Base-by-base conservation (phyloP, 306 rosid genomes). In the Lotus japonicus region DNA sequence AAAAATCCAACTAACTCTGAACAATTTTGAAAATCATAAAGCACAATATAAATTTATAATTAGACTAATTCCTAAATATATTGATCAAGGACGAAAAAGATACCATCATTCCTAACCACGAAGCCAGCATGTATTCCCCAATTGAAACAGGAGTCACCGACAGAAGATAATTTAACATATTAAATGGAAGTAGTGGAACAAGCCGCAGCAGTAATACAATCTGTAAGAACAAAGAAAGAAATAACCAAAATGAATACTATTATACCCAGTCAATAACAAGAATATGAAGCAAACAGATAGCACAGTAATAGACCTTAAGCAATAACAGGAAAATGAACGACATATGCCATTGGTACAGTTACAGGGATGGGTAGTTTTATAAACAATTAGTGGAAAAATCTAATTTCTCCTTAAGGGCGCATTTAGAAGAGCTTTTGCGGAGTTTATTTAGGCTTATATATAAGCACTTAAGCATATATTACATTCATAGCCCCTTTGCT, bases 101-200 rank as follows among this genome's bases (percentile, higher is more conserved):
- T 86, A 92, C 98, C 98, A 92, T 90, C 97, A 92, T 92, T 81
- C 98, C 98, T 65, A 92, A 59, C 98, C 98, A 92, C 44, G 97
- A 89, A 76, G 97, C 97, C 73, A 92, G 84, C 90, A 88, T 77
- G 84, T 90, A 92, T 58, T 88, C 91, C 79, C 85, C 85, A 8
- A 90, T 6, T 42, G 97, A 79, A 85, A 92, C 91, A 68, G 97
- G 97, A 62, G 98, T 92, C 72, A 92, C 98, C 14, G 97, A 86
- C 35, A 92, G 76, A 13, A 92, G 91, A 82, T 92, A 92, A 76
- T 92, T 92, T 76, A 90, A 66, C 91, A 92, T 86, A 86, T 69
- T 92, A 58, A 92, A 92, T 18, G 98, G 98, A 23, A 92, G 94
- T 15, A 92, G 76, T n/a, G 98, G 98, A 77, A 90, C 98, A 74